Evolutionary conservation across 768 basidiomycete species (phyloP).

Genomic region (Fomitopsis serialis): DNA sequence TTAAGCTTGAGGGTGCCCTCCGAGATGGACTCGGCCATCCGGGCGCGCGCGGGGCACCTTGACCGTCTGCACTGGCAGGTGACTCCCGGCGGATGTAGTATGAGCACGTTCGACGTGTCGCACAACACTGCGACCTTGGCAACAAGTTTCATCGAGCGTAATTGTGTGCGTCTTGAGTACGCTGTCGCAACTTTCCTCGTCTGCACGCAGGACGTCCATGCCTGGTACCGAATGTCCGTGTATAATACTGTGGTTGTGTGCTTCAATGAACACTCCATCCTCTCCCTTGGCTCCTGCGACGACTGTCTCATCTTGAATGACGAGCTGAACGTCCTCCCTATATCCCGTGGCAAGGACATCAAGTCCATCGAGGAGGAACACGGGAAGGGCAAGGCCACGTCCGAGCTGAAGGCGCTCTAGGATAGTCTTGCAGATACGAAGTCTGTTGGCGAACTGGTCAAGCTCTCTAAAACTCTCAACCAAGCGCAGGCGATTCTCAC

Average conservation of each 20-base stretch:
- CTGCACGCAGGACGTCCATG: conserved; percentile 95
- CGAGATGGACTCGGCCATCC: too few relatives aligned
- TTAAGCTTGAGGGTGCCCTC: too few relatives aligned
- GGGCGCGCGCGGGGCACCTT: too few relatives aligned
- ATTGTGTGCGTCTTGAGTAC: too few relatives aligned
- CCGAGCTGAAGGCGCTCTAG: conserved; percentile 74
- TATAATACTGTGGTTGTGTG: conserved; percentile 87
- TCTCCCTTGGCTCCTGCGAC: conserved; percentile 91
- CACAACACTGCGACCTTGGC: too few relatives aligned
- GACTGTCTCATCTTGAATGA: conserved; percentile 96
- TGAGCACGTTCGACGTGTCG: too few relatives aligned
- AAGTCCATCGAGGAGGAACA: conserved; percentile 48
- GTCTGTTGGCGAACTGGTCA: conserved; percentile 84
- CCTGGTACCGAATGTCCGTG: conserved; percentile 87
- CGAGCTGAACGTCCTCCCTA: conserved; percentile 94
- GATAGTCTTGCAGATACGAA: conserved; percentile 75
- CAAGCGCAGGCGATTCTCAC: conserved; percentile 93
- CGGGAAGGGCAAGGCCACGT: conserved; percentile 47
- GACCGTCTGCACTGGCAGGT: too few relatives aligned
- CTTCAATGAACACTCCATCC: conserved; percentile 98
- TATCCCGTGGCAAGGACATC: conserved; percentile 94
- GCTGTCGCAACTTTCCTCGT: too few relatives aligned
- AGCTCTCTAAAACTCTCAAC: conserved; percentile 87
- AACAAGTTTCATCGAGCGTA: too few relatives aligned
- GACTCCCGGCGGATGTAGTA: too few relatives aligned